Evolutionary conservation across 495 filamentous ascomycete genomes (phyloP), one percentile per base, ranked within the genome.

Genomic region (Saxophila tyrrhenica): DNA sequence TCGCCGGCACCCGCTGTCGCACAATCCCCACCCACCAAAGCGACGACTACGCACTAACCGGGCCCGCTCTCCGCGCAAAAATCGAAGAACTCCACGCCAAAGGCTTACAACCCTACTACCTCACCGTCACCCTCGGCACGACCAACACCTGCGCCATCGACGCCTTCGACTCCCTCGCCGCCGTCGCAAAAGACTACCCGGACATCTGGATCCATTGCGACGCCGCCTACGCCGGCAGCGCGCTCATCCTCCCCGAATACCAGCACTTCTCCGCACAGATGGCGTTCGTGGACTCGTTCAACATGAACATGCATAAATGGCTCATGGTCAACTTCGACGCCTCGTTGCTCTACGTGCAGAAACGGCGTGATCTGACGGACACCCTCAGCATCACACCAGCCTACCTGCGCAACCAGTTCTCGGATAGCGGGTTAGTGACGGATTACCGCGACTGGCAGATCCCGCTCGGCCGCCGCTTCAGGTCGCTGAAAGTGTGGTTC

Each of bases 391-490:
- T 96, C 66, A 86, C 84, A 48, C 88, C 87, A 2, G 77, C 84
- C 8, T 97, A 94, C 70, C 78, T 94, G 9, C 76, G 79, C 55
- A 95, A 95, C 69, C 67, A 78, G 1, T 88, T 84, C 67, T 84
- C 83, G 0, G 86, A 89, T 54, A 77, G 76, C 43, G 91, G 91
- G 0, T 76, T 89, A 5, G 92, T 98, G 1, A 95, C 89, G 35
- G 92, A 98, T 65, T 97, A 98, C 70, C 81, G 92, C 22, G 94
- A 98, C 75, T 98, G 92, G 92, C 89, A 94, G 69, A 95, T 98
- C 64, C 92, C 92, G 11, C 79, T 98, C 0, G 92, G 92, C 13
- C 77, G 92, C 7, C 79, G 92, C n/a, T 97, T 98, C 75, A 75
- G 92, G 13, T 78, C 84, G 0, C 70, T 98, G 48, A 98, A 98